Conservation (phyloP, 148 eudicot species). For the Drosera capensis region DNA sequence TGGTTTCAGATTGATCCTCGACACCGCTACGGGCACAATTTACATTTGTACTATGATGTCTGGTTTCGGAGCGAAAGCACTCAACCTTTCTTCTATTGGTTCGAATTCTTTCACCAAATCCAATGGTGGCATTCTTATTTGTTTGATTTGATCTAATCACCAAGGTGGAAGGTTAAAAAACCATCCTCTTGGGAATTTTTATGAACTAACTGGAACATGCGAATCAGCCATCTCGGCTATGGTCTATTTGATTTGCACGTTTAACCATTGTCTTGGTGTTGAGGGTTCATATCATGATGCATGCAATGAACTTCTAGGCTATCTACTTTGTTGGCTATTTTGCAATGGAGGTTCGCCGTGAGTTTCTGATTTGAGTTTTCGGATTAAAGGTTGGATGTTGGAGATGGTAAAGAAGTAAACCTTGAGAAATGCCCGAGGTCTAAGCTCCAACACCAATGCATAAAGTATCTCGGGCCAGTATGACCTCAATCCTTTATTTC, state of each 20-base stretch:
- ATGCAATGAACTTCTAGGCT: too few relatives aligned
- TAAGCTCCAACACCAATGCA: conserved; percentile 65
- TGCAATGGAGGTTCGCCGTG: background rate
- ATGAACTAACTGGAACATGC: background rate
- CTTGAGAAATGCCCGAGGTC: conserved; percentile 49
- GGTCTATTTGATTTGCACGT: too few relatives aligned
- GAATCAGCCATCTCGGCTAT: too few relatives aligned
- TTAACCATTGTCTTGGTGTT: too few relatives aligned
- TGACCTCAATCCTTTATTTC: conserved; percentile 1
- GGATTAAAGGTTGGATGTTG: conserved; percentile 70
- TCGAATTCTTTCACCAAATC: conserved; percentile 2
- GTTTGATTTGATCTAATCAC: background rate
- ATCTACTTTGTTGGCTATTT: too few relatives aligned
- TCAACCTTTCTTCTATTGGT: conserved; percentile 99
- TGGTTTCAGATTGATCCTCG: conserved; percentile 80
- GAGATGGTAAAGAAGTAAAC: conserved; percentile 78
- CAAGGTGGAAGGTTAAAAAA: too few relatives aligned
- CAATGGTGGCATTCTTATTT: too few relatives aligned
- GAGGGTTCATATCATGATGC: too few relatives aligned
- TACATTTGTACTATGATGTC: conserved; percentile 70
- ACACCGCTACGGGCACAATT: conserved; percentile 90
- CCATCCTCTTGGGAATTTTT: background rate
- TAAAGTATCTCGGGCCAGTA: conserved; percentile 87
- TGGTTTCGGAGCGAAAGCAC: conserved; percentile 83
- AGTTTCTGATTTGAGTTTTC: background rate